A percentile compares a stretch with the other conserved stretches of the same genome.
phyloP scores from a whole-genome alignment of 768 basidiomycete genomes.

The Lentinula edodes region DNA sequence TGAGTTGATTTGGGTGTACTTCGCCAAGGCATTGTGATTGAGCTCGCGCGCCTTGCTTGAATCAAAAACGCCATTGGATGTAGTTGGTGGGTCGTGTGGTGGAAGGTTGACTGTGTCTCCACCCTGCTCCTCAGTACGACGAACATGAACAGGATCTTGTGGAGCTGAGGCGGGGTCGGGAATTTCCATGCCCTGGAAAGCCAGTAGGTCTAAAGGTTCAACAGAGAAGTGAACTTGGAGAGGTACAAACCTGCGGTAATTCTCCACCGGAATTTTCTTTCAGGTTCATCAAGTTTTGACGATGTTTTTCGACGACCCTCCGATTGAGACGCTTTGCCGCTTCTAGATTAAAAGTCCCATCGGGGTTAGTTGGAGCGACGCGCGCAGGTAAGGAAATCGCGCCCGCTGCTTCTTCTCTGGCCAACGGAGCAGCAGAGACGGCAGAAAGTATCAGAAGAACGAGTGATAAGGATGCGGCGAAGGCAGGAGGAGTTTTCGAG shows the following conservation, averaged over 20 bases:
- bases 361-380: background rate
- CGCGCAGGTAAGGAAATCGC: background rate
- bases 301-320: slow-evolving; percentile 26
- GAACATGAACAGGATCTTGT: slow-evolving; percentile 11
- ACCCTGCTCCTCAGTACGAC: slow-evolving; percentile 20
- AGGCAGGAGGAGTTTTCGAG: background rate
- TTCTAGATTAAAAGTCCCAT: slow-evolving; percentile 9
- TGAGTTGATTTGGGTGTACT: too few species aligned
- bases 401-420: background rate
- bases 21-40: too few species aligned
- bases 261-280: slow-evolving; percentile 22
- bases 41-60: too few species aligned
- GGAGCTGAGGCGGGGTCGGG: slow-evolving; percentile 19
- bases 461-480: background rate
- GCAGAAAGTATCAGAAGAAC: background rate
- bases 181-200: slow-evolving; percentile 19
- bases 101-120: background rate
- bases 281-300: slow-evolving; percentile 31
- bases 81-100: too few species aligned
- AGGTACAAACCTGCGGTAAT: background rate
- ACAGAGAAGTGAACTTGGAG: background rate
- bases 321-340: slow-evolving; percentile 12
- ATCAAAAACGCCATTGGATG: too few species aligned
- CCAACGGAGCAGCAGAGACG: background rate
- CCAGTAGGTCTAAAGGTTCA: background rate